Base-by-base conservation (phyloP, 2,329 filamentous ascomycete species). In the Alternaria longipes region DNA sequence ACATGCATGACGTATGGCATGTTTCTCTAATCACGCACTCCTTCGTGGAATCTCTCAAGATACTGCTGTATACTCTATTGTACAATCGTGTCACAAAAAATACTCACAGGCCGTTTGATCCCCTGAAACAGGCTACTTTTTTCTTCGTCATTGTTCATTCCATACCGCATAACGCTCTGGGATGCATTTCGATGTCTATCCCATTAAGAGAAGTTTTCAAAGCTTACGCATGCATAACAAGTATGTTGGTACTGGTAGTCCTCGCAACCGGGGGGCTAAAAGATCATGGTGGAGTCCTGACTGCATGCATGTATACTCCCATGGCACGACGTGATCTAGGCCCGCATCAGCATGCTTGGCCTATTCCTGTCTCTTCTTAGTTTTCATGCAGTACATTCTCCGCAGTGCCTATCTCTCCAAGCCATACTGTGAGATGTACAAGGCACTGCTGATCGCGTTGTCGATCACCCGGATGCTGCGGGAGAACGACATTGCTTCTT, bases 1-100 rank as follows among this genome's bases (percentile, higher is more conserved):
- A 34, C 57, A 58, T 52, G 59, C 51, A 44, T 40, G 47, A 63
- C 56, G 46, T 59, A 49, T 34, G 63, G 62, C 54, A 49, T 60
- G 54, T 63, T 56, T 30, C 20, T 62, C 24, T 18, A 28, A 18
- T n/a, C 36, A 51, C 51, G 5, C 22, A 32, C 56, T 54, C 53
- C 54, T 7, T 20, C 46, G 26, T 34, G 14, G 11, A 56, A 7
- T 6, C 47, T 49, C 32, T 14, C n/a, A 42, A 53, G 2, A 12
- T 51, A 49, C 44, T 42, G 51, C 30, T 40, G 52, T 30, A 26
- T 8, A 18, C 7, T 12, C n/a, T 56, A 12, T 18, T 40, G 47
- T 62, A 55, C 20, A 14, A 22, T 22, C 18, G 28, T 36, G 11
- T 24, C 38, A 26, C 8, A 6, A 8, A 8, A 34, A 26, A 36